phyloP scores from a whole-genome alignment of 2,329 filamentous ascomycete genomes.

The Plectosphaerella cucumerina region DNA sequence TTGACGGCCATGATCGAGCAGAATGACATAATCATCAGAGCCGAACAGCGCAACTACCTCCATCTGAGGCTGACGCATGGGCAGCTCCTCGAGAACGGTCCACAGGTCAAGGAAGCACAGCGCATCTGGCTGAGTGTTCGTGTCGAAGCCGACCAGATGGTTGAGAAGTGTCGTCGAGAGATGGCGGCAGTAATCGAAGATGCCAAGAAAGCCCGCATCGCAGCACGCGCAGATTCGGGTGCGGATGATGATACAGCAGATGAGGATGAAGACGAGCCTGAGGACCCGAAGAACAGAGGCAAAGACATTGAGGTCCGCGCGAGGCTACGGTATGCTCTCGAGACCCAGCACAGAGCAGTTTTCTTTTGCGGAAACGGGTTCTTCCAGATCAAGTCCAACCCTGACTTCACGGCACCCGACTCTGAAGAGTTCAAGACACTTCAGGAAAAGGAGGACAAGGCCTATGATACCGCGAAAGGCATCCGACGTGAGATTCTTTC shows the following conservation, averaged over 20 bases:
- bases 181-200: conserved; percentile 45
- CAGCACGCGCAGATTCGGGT: too few species aligned
- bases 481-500: conserved; percentile 76
- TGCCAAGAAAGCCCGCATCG: conserved; percentile 9
- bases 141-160: conserved; percentile 43
- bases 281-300: conserved; percentile 23
- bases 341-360: conserved; percentile 73
- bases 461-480: conserved; percentile 73
- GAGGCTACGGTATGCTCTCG: conserved; percentile 67
- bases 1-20: conserved; percentile 89
- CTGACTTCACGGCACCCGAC: conserved; percentile 57
- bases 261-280: conserved; percentile 27
- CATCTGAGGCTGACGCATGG: conserved; percentile 62
- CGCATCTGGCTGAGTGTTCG: conserved; percentile 62
- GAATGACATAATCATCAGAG: conserved; percentile 62
- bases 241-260: conserved; percentile 22
- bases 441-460: conserved; percentile 65
- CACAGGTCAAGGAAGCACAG: conserved; percentile 63
- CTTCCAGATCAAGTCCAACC: conserved; percentile 76
- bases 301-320: conserved; percentile 57
- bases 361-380: conserved; percentile 84
- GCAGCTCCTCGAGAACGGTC: conserved; percentile 75
- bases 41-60: conserved; percentile 66
- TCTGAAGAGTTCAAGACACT: conserved; percentile 63
- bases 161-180: conserved; percentile 61